Conservation (phyloP, 805 yeast species). For the Scheffersomyces amazonensis region DNA sequence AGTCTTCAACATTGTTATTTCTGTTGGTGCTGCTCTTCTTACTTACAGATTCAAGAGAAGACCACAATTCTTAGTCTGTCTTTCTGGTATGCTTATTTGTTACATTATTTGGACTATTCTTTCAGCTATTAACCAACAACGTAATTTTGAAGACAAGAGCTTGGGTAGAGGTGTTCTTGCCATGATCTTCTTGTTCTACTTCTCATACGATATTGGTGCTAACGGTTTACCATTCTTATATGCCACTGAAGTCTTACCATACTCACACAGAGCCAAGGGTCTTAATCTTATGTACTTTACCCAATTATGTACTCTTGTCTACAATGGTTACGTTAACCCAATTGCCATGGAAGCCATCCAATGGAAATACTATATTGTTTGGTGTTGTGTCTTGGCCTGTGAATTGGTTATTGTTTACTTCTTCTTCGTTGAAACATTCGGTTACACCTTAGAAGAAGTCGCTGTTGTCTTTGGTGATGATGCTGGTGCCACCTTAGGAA, state of each 20-base stretch:
- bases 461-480: slow-evolving; percentile 40
- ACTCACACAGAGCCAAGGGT: slow-evolving; percentile 41
- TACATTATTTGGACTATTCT: slow-evolving; percentile 23
- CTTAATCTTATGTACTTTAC: slow-evolving; percentile 24
- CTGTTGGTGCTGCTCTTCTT: slow-evolving; percentile 17
- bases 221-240: slow-evolving; percentile 47
- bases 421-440: slow-evolving; percentile 41
- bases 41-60: slow-evolving; percentile 24
- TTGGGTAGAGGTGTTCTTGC: slow-evolving; percentile 20
- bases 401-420: slow-evolving; percentile 27
- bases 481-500: slow-evolving; percentile 7
- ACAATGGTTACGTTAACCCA: slow-evolving; percentile 29
- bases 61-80: slow-evolving; percentile 23
- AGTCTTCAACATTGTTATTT: slow-evolving; percentile 42
- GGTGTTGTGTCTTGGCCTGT: slow-evolving; percentile 25
- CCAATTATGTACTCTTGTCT: slow-evolving; percentile 17
- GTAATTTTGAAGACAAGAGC: slow-evolving; percentile 11
- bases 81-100: slow-evolving; percentile 22
- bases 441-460: slow-evolving; percentile 42
- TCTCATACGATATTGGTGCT: slow-evolving; percentile 27
- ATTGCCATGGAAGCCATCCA: slow-evolving; percentile 39
- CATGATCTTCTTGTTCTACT: slow-evolving; percentile 20
- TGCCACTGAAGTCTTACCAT: slow-evolving; percentile 41
- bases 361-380: slow-evolving; percentile 45
- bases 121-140: slow-evolving; percentile 18